Conservation (phyloP, 2,329 filamentous ascomycete genomes). For the Aspergillus arachidicola region DNA sequence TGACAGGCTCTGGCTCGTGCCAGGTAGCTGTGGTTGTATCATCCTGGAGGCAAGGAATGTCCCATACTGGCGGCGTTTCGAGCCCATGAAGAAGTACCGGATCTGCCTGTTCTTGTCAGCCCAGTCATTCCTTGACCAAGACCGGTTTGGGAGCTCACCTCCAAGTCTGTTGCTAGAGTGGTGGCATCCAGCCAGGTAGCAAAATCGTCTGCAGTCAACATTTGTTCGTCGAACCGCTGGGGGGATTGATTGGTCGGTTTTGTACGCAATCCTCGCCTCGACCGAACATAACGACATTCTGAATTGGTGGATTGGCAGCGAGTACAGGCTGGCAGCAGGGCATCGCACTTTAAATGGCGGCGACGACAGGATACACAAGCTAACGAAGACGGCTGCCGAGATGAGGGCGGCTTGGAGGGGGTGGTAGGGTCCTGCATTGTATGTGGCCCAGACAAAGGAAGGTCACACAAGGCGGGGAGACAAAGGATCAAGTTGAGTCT, state of each 20-base stretch:
- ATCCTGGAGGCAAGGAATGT: conserved; percentile 12
- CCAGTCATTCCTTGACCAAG: neutral
- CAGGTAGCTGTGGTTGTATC: conserved; percentile 7
- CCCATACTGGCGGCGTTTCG: conserved; percentile 7
- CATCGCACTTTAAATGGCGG: conserved; percentile 50
- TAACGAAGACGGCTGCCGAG: conserved; percentile 20
- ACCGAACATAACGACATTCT: conserved; percentile 52
- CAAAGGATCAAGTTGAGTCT: neutral
- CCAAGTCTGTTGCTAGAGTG: conserved; percentile 13
- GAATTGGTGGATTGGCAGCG: conserved; percentile 45
- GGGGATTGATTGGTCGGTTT: conserved; percentile 4
- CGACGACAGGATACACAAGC: conserved; percentile 32
- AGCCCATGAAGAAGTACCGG: conserved; percentile 16
- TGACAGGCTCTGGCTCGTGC: conserved; percentile 1
- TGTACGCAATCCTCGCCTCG: conserved; percentile 41
- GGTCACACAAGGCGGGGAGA: neutral
- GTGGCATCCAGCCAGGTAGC: conserved; percentile 19
- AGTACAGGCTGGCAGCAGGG: conserved; percentile 44
- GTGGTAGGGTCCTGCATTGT: conserved; percentile 9
- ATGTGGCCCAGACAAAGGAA: neutral
- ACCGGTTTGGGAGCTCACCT: conserved; percentile 4
- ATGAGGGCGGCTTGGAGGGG: conserved; percentile 4
- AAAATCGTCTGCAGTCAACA: conserved; percentile 16
- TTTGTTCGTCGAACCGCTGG: conserved; percentile 13
- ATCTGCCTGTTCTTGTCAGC: conserved; percentile 13